Percentiles rank a stretch among this genome's conserved stretches.
phyloP scores from a whole-genome alignment of 192 early-diverging fungal species.

The Umbelopsis sp. region DNA sequence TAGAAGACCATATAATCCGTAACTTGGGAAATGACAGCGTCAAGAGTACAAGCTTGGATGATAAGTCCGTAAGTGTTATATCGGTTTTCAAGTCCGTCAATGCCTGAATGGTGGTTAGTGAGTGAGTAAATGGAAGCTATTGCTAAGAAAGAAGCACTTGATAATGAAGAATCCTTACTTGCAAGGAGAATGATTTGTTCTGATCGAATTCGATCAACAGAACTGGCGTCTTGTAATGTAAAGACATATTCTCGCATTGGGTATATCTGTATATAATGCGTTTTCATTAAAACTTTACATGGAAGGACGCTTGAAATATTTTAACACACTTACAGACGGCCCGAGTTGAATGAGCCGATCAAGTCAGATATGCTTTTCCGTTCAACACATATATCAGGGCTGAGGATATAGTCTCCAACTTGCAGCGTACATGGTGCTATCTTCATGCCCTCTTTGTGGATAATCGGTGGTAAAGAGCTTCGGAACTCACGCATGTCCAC shows the following conservation, averaged over 20 bases:
- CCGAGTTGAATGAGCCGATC: constrained; percentile 77
- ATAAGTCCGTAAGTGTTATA: constrained; percentile 62
- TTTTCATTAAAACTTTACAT: background rate
- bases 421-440: constrained; percentile 83
- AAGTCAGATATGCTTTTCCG: constrained; percentile 91
- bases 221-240: constrained; percentile 76
- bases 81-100: constrained; percentile 50
- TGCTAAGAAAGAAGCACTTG: background rate
- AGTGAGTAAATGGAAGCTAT: background rate
- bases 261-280: constrained; percentile 52
- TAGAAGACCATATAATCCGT: constrained; percentile 84
- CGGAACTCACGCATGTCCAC: constrained; percentile 95
- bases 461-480: constrained; percentile 82
- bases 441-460: constrained; percentile 76
- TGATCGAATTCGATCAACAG: constrained; percentile 93
- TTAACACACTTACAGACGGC: constrained; percentile 68
- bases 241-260: constrained; percentile 88
- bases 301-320: background rate
- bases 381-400: constrained; percentile 86
- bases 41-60: constrained; percentile 76
- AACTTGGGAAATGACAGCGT: constrained; percentile 84
- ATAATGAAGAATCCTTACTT: constrained; percentile 40
- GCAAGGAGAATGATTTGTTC: constrained; percentile 78
- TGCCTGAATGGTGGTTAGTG: constrained; percentile 30
- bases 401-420: constrained; percentile 94